These are phyloP conservation scores for Brachypodium distachyon DNA, from an alignment of 202 grass and related monocot species.

Conservation along the genomic window DNA sequence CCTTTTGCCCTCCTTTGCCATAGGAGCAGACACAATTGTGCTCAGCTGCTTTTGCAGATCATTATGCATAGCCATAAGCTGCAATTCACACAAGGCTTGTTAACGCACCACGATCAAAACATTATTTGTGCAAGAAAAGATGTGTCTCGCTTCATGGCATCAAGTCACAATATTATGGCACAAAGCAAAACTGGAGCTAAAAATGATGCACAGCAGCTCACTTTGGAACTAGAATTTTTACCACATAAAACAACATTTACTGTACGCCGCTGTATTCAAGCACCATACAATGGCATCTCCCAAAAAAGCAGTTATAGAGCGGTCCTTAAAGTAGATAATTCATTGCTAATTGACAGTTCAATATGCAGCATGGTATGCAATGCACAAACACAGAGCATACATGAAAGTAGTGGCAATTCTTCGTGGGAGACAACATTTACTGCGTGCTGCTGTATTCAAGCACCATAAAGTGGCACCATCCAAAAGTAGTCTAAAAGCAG, in stretches of 20 bases:
- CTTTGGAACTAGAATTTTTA: neutral
- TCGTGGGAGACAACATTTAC: neutral
- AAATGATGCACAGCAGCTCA: neutral
- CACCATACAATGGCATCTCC: neutral
- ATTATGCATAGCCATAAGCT: conserved; percentile 69
- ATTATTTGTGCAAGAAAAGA: neutral
- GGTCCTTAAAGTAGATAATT: neutral
- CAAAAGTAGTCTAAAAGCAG: neutral
- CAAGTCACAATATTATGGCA: neutral
- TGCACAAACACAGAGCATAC: neutral
- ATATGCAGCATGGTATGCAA: neutral
- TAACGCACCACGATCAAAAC: neutral
- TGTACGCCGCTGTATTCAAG: neutral
- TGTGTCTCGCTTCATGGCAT: neutral
- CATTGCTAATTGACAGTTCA: neutral
- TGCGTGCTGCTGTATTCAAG: neutral
- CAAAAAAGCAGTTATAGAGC: neutral
- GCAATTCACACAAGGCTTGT: conserved; percentile 9
- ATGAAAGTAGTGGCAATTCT: too few species aligned
- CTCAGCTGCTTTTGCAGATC: conserved; percentile 82
- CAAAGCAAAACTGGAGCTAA: neutral
- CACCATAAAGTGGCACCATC: neutral
- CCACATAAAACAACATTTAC: neutral
- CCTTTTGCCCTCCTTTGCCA: conserved; percentile 84
- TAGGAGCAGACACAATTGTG: conserved; percentile 48